Evolutionary conservation across 306 rosid genomes (phyloP).

Genomic region (Acacia crassicarpa): DNA sequence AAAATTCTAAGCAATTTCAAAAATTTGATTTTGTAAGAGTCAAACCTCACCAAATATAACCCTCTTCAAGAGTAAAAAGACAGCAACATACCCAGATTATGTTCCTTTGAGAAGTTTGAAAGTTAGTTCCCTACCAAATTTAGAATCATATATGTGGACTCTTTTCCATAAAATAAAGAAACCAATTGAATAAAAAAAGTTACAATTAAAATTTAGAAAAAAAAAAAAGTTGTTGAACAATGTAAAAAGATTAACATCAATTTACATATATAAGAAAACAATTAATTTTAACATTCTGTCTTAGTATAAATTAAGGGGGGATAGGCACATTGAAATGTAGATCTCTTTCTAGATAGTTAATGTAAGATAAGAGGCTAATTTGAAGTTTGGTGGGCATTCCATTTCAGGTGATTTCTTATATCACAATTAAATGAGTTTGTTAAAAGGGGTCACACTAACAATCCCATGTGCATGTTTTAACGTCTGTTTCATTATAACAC

Average conservation of each 20-base stretch:
- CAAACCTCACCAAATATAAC: constrained; percentile 3
- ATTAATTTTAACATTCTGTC: neutral
- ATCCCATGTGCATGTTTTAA: neutral
- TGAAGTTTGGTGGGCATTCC: neutral
- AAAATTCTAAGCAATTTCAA: neutral
- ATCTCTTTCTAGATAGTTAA: neutral
- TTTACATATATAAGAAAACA: neutral
- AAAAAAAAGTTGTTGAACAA: neutral
- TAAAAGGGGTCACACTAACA: neutral
- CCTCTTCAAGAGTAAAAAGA: neutral
- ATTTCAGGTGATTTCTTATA: neutral
- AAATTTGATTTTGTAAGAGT: neutral
- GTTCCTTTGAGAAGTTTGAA: neutral
- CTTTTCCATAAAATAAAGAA: neutral
- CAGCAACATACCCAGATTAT: neutral
- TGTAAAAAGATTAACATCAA: neutral
- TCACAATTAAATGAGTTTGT: neutral
- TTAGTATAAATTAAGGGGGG: neutral
- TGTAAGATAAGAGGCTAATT: neutral
- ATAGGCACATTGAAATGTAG: neutral
- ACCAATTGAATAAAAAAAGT: neutral
- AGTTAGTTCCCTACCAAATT: neutral
- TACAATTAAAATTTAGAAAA: neutral
- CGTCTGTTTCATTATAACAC: neutral
- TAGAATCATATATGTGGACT: neutral